Conservation (phyloP, 352 stramenopile species). For the Thalassiosira exigua region DNA sequence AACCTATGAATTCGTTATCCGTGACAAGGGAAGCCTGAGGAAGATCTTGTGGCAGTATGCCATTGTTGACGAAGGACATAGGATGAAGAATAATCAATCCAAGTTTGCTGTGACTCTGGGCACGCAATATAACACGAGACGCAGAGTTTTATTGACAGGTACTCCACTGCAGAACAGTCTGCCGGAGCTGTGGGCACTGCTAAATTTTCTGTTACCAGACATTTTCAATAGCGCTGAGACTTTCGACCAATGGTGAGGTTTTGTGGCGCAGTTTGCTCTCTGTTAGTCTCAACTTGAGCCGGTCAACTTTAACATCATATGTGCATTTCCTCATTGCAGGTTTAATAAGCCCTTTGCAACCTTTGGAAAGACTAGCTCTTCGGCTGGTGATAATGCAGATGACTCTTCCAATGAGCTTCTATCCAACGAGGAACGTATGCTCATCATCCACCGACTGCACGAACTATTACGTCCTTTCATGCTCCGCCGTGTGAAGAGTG, state of each 20-base stretch:
- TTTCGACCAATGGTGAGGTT: conserved; percentile 94
- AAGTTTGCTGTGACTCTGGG: conserved; percentile 89
- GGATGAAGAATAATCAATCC: conserved; percentile 98
- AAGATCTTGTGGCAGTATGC: conserved; percentile 97
- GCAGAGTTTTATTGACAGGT: conserved; percentile 90
- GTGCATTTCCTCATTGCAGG: conserved; percentile 17
- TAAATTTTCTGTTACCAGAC: conserved; percentile 94
- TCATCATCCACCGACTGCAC: conserved; percentile 90
- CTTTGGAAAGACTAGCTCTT: conserved; percentile 60
- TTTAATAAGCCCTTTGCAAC: conserved; percentile 84
- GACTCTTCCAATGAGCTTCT: conserved; percentile 62
- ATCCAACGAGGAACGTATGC: conserved; percentile 87
- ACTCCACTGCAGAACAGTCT: conserved; percentile 98
- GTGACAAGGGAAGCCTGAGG: conserved; percentile 83
- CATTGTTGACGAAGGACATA: conserved; percentile 98
- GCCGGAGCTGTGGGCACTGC: conserved; percentile 96
- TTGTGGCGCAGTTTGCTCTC: conserved; percentile 69
- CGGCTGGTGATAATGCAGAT: conserved; percentile 41
- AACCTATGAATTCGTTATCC: conserved; percentile 94
- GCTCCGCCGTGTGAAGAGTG: conserved; percentile 96
- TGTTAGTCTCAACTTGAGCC: not conserved
- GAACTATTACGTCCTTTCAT: conserved; percentile 98
- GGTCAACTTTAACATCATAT: not conserved
- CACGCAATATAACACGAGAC: conserved; percentile 84
- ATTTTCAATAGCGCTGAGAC: conserved; percentile 93